phyloP scores from a whole-genome alignment of 2,329 filamentous ascomycete genomes.

The Botrytis porri region DNA sequence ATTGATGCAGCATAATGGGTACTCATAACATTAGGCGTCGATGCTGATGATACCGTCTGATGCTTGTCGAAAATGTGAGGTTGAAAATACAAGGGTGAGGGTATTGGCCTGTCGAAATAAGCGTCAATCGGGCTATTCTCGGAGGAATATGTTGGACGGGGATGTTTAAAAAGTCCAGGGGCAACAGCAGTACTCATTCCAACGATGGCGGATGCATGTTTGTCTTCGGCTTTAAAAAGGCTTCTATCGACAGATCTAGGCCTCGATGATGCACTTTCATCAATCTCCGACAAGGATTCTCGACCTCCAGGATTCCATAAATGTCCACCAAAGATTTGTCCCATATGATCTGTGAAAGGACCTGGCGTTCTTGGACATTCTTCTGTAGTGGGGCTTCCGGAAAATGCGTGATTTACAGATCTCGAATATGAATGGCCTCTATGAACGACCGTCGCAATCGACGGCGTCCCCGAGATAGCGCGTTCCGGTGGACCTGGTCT shows the following conservation, averaged over 20 bases:
- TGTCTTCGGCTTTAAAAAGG: constrained; percentile 58
- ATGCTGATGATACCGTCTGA: constrained; percentile 28
- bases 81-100: constrained; percentile 36
- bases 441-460: constrained; percentile 36
- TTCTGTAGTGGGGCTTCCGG: constrained; percentile 12
- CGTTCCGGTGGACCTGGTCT: constrained; percentile 41
- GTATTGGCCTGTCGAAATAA: constrained; percentile 28
- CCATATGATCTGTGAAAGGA: constrained; percentile 34
- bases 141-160: constrained; percentile 28
- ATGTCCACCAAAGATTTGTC: constrained; percentile 31
- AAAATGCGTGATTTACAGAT: constrained; percentile 37
- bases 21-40: constrained; percentile 31
- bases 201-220: constrained; percentile 62
- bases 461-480: constrained; percentile 35
- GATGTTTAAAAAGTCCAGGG: constrained; percentile 48
- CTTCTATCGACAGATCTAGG: constrained; percentile 62
- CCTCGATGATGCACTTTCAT: constrained; percentile 47
- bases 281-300: constrained; percentile 39
- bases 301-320: constrained; percentile 29
- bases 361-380: constrained; percentile 27
- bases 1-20: constrained; percentile 36
- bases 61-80: constrained; percentile 31
- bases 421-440: constrained; percentile 37
- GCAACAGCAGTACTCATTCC: constrained; percentile 60
- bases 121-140: constrained; percentile 28